Conservation (phyloP, 2,329 filamentous ascomycete genomes). For the Colletotrichum shisoi region DNA sequence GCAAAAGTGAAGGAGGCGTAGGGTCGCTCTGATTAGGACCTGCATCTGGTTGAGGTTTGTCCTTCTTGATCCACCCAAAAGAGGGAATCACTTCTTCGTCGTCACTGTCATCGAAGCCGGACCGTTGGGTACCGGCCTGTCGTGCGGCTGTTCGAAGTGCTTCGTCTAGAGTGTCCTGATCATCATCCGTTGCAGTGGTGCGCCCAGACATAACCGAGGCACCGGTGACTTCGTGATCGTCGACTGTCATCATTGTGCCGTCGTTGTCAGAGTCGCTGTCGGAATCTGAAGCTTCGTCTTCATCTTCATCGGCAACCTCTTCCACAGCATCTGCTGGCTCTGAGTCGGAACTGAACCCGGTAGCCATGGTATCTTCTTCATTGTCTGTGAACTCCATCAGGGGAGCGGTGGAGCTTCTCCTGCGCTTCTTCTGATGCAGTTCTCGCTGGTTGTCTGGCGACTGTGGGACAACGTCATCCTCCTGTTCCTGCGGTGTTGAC, state of each 20-base stretch:
- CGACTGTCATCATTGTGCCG: constrained; percentile 82
- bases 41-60: constrained; percentile 46
- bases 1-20: constrained; percentile 29
- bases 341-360: constrained; percentile 76
- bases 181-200: constrained; percentile 61
- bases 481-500: constrained; percentile 68
- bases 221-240: constrained; percentile 78
- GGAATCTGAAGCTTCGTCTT: constrained; percentile 51
- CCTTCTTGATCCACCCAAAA: constrained; percentile 76
- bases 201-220: constrained; percentile 70
- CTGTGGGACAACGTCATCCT: constrained; percentile 64
- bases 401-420: constrained; percentile 72
- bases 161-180: constrained; percentile 76
- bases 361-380: constrained; percentile 74
- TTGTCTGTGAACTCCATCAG: constrained; percentile 70
- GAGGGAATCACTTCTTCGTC: constrained; percentile 77
- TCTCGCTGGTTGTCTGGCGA: constrained; percentile 72
- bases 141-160: constrained; percentile 77
- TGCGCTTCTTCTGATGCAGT: constrained; percentile 63
- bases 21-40: constrained; percentile 58
- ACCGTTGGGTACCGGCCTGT: constrained; percentile 75
- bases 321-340: constrained; percentile 64
- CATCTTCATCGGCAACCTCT: constrained; percentile 63
- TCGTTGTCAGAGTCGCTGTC: constrained; percentile 73
- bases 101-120: constrained; percentile 56